Conservation (phyloP, 2,329 filamentous ascomycete species). For the Penicillium paneum region DNA sequence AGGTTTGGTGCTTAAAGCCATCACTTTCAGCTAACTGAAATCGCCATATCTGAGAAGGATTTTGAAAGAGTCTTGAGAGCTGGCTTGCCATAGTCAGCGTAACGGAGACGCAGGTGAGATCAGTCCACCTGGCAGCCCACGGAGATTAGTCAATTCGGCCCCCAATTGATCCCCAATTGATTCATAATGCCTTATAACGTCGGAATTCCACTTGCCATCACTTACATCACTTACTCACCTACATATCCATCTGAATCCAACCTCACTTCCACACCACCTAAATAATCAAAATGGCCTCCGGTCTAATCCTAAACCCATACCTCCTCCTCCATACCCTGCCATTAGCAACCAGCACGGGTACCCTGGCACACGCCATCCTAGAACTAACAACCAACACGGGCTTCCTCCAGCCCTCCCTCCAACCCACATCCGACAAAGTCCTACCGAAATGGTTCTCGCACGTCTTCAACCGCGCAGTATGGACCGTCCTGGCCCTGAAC, state of each 20-base stretch:
- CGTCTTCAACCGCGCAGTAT: constrained; percentile 13
- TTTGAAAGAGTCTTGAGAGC: too few relatives aligned
- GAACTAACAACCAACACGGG: constrained; percentile 11
- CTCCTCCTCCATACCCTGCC: constrained; percentile 13
- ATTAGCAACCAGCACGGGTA: constrained; percentile 20
- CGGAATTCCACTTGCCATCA: too few relatives aligned
- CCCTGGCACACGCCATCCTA: constrained; percentile 11
- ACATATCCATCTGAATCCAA: background rate
- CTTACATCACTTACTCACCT: too few relatives aligned
- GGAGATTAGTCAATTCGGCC: background rate
- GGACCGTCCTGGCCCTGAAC: constrained; percentile 13
- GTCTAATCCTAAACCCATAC: constrained; percentile 18
- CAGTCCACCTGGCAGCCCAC: too few relatives aligned
- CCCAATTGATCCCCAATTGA: background rate
- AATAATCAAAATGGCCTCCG: constrained; percentile 14
- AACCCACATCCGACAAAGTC: background rate
- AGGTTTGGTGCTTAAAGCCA: too few relatives aligned
- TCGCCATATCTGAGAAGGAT: background rate
- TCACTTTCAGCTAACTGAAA: too few relatives aligned
- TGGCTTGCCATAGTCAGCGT: too few relatives aligned
- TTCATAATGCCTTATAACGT: too few relatives aligned
- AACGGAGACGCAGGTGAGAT: too few relatives aligned
- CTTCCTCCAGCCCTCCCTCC: constrained; percentile 12
- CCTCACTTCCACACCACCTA: background rate
- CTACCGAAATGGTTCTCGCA: constrained; percentile 11